Percentiles rank a stretch among this genome's conserved stretches.
Conservation (phyloP, 331 rosid genomes). For the Dryas integrifolia region DNA sequence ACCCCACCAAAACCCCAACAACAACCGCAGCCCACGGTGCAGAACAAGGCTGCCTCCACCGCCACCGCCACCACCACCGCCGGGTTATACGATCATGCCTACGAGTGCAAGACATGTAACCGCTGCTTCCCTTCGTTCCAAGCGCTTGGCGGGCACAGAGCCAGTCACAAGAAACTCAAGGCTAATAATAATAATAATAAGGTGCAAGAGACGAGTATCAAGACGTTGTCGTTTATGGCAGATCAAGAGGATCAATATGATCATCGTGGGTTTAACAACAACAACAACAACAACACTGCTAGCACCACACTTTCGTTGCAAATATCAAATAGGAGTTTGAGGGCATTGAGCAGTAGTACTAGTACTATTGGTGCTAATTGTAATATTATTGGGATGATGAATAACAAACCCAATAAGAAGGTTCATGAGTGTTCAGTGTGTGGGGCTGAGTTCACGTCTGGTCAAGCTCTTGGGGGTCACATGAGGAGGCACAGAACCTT, state of each 20-base stretch:
- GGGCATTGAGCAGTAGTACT: neutral
- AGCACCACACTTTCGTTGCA: slow-evolving; percentile 51
- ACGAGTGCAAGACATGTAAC: slow-evolving; percentile 78
- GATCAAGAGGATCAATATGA: neutral
- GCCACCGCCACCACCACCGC: no score
- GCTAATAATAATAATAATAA: neutral
- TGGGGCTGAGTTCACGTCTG: slow-evolving; percentile 67
- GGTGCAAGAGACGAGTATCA: neutral
- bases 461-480: slow-evolving; percentile 91
- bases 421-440: slow-evolving; percentile 82
- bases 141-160: slow-evolving; percentile 88
- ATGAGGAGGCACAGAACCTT: slow-evolving; percentile 74
- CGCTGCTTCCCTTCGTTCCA: slow-evolving; percentile 72
- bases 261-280: slow-evolving; percentile 17
- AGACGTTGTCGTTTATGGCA: slow-evolving; percentile 25
- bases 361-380: neutral
- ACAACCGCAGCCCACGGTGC: neutral
- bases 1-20: neutral
- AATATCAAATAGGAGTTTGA: slow-evolving; percentile 29
- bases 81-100: slow-evolving; percentile 22
- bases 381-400: neutral
- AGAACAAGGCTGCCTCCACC: no score
- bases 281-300: slow-evolving; percentile 13
- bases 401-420: slow-evolving; percentile 42
- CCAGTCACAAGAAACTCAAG: slow-evolving; percentile 78